These are phyloP conservation scores for Boletus subluridellus DNA, from an alignment of 1,284 basidiomycete species.

Conservation along the genomic window DNA sequence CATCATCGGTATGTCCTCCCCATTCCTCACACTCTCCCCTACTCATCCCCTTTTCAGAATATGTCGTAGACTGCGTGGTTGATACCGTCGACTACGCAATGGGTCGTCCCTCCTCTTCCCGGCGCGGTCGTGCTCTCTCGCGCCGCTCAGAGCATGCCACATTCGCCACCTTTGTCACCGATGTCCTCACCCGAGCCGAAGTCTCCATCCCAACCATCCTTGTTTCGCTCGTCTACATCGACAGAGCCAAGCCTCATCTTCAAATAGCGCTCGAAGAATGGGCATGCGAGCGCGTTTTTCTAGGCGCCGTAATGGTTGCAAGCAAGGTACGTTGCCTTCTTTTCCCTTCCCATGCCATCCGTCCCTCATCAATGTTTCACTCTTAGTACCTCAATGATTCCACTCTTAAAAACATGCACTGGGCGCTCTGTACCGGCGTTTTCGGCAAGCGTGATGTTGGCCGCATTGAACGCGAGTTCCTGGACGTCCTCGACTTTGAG, in stretches of 20 bases:
- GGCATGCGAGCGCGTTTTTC: slow-evolving; percentile 74
- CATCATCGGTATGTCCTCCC: slow-evolving; percentile 54
- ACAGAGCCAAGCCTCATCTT: slow-evolving; percentile 66
- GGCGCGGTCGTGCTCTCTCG: slow-evolving; percentile 45
- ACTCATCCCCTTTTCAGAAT: slow-evolving; percentile 44
- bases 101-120: slow-evolving; percentile 54
- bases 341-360: slow-evolving; percentile 12
- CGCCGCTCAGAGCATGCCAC: slow-evolving; percentile 50
- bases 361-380: slow-evolving; percentile 17
- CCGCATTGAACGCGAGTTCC: slow-evolving; percentile 73
- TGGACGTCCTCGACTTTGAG: slow-evolving; percentile 72
- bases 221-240: slow-evolving; percentile 64
- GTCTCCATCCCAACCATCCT: slow-evolving; percentile 62
- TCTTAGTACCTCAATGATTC: slow-evolving; percentile 68
- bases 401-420: slow-evolving; percentile 73
- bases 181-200: slow-evolving; percentile 65
- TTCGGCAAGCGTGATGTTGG: slow-evolving; percentile 75
- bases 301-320: slow-evolving; percentile 67
- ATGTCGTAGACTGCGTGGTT: slow-evolving; percentile 59
- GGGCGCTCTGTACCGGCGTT: slow-evolving; percentile 73
- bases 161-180: slow-evolving; percentile 59
- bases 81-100: slow-evolving; percentile 73
- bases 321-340: slow-evolving; percentile 53
- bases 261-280: slow-evolving; percentile 73
- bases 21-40: not conserved